Conservation (phyloP, 805 yeast species). For the Nakazawaea molendinolei region DNA sequence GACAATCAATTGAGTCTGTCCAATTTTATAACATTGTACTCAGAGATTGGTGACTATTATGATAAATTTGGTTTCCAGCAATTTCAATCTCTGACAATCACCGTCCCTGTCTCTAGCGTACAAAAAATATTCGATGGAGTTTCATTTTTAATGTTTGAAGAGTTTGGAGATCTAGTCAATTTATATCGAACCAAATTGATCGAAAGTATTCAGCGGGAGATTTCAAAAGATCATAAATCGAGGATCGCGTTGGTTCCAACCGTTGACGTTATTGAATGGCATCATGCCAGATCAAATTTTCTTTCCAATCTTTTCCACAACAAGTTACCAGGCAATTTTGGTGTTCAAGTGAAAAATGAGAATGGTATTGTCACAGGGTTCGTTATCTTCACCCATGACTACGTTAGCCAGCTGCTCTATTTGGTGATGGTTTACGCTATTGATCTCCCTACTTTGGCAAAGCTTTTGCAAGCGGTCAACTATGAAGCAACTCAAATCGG, state of each 20-base stretch:
- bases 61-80: conserved; percentile 49
- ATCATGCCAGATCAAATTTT: conserved; percentile 28
- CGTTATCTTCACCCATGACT: conserved; percentile 38
- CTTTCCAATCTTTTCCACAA: conserved; percentile 10
- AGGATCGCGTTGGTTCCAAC: conserved; percentile 30
- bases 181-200: conserved; percentile 4
- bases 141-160: conserved; percentile 9
- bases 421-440: conserved; percentile 17
- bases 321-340: conserved; percentile 7
- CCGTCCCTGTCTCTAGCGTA: conserved; percentile 11
- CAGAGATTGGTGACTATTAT: conserved; percentile 70
- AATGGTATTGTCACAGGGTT: conserved; percentile 21
- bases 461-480: conserved; percentile 13
- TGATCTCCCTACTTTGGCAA: conserved; percentile 10
- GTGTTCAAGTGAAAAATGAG: conserved; percentile 16
- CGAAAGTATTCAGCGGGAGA: conserved; percentile 16
- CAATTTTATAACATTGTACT: conserved; percentile 46
- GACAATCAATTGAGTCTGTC: conserved; percentile 20
- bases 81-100: conserved; percentile 16
- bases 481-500: conserved; percentile 12
- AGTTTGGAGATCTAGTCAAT: conserved; percentile 4
- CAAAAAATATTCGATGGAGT: conserved; percentile 1
- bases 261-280: conserved; percentile 34
- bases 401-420: conserved; percentile 10
- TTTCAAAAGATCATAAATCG: conserved; percentile 15